Evolutionary conservation across 2,329 filamentous ascomycete species (phyloP).

Genomic region (Penicillium sp.): DNA sequence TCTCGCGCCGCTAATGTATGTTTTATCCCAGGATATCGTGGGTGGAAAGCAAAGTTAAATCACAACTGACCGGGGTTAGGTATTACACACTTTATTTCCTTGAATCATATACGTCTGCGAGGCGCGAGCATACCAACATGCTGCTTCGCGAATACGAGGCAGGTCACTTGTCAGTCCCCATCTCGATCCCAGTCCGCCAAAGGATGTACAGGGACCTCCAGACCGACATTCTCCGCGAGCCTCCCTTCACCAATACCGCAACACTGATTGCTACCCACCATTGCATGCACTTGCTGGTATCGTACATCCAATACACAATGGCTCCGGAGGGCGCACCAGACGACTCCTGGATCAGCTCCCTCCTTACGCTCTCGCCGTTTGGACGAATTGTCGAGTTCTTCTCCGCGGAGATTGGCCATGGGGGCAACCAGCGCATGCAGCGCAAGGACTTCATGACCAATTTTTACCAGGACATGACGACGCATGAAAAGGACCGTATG

Average conservation of each 20-base stretch:
- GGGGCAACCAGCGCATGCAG: conserved; percentile 40
- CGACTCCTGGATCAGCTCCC: conserved; percentile 42
- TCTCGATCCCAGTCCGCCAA: conserved; percentile 34
- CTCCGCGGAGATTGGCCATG: conserved; percentile 45
- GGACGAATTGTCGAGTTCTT: conserved; percentile 43
- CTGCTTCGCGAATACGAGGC: conserved; percentile 40
- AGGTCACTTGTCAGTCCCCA: conserved; percentile 38
- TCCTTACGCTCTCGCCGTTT: conserved; percentile 42
- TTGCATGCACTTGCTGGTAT: conserved; percentile 41
- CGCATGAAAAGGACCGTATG: conserved; percentile 39
- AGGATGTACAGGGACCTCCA: conserved; percentile 40
- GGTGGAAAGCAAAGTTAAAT: no score
- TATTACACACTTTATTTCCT: conserved; percentile 44
- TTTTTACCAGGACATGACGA: conserved; percentile 40
- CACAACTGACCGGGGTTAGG: conserved; percentile 27
- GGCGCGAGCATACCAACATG: conserved; percentile 37
- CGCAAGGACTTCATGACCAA: conserved; percentile 46
- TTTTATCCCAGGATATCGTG: no score
- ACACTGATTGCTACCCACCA: conserved; percentile 44
- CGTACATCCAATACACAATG: conserved; percentile 40
- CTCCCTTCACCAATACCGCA: conserved; percentile 41
- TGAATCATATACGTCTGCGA: conserved; percentile 39
- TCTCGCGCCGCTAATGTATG: conserved; percentile 43
- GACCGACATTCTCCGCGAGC: conserved; percentile 37
- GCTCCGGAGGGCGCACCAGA: conserved; percentile 33